phyloP scores from a whole-genome alignment of 768 basidiomycete species.

The Tylopilus felleus region DNA sequence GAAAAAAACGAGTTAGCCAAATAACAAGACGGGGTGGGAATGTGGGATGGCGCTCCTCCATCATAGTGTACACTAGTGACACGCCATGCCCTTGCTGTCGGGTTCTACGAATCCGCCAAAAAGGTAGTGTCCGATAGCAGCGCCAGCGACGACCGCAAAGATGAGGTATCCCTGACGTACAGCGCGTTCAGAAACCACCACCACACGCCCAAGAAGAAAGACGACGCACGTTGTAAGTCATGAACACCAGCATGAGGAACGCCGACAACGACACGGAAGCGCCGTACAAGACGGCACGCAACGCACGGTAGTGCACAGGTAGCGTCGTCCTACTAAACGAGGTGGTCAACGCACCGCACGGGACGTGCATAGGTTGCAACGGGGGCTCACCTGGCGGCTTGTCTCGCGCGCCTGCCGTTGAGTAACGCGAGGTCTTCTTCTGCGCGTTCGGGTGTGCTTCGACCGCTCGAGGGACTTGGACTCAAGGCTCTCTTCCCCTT shows the following conservation, averaged over 20 bases:
- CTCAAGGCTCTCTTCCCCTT: constrained; percentile 48
- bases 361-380: too few relatives aligned
- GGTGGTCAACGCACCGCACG: too few relatives aligned
- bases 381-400: neutral
- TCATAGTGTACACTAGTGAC: constrained; percentile 51
- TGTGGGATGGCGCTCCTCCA: neutral
- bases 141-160: constrained; percentile 74
- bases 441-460: constrained; percentile 37
- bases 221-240: constrained; percentile 87
- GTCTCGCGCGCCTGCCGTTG: constrained; percentile 37
- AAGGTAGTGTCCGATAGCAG: constrained; percentile 77
- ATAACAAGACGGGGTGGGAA: neutral
- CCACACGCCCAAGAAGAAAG: neutral
- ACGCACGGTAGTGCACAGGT: constrained; percentile 38
- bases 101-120: constrained; percentile 66
- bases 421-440: constrained; percentile 55
- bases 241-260: constrained; percentile 94
- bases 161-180: constrained; percentile 76
- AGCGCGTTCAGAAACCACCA: neutral
- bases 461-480: constrained; percentile 35
- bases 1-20: neutral
- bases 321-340: neutral
- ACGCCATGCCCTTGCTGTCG: constrained; percentile 71
- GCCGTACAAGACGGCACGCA: constrained; percentile 73
- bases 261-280: constrained; percentile 73